Evolutionary conservation across 2,329 filamentous ascomycete species (phyloP).

Genomic region (Celoporthe dispersa): DNA sequence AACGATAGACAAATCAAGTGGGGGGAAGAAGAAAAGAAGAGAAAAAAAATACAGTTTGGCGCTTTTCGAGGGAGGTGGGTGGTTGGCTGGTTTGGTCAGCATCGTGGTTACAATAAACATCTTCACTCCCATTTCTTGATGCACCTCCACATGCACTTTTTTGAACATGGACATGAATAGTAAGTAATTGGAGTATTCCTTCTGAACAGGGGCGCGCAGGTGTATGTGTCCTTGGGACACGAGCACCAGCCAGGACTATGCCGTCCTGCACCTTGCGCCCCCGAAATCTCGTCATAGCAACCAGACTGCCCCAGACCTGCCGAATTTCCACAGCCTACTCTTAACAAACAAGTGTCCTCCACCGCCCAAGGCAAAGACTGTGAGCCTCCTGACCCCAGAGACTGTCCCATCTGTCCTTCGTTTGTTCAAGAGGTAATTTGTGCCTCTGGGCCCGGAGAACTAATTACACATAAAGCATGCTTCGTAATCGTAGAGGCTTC

Average conservation of each 20-base stretch:
- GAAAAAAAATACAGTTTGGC: background rate
- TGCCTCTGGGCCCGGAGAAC: background rate
- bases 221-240: background rate
- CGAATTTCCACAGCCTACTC: background rate
- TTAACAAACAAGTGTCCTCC: background rate
- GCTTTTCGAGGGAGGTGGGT: constrained; percentile 5
- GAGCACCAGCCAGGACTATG: background rate
- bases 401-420: background rate
- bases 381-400: background rate
- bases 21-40: background rate
- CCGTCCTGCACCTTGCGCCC: background rate
- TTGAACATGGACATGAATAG: background rate
- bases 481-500: constrained; percentile 23
- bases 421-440: background rate
- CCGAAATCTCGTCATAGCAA: background rate
- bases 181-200: background rate
- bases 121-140: constrained; percentile 23
- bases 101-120: constrained; percentile 24
- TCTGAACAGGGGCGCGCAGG: background rate
- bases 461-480: constrained; percentile 20
- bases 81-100: constrained; percentile 1
- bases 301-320: background rate
- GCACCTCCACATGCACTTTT: too few relatives aligned
- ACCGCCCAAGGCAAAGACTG: background rate
- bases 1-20: constrained; percentile 19